Evolutionary conservation across 169 alveolate genomes (phyloP).

Genomic region (Amoebophrya sp.): DNA sequence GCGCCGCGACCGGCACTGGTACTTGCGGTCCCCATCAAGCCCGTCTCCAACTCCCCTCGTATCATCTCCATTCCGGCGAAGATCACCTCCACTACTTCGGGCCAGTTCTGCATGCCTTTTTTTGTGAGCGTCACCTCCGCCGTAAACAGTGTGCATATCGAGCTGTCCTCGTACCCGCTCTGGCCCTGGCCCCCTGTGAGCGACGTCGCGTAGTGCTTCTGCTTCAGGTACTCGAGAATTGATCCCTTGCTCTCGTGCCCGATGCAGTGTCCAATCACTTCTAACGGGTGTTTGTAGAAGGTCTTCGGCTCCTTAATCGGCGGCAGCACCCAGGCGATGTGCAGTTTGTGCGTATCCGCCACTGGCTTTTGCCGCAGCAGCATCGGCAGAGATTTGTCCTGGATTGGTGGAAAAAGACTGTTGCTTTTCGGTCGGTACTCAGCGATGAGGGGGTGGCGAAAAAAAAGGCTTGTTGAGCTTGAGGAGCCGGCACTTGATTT

Average conservation of each 20-base stretch:
- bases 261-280: neutral
- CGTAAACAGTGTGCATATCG: conserved; percentile 9
- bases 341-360: conserved; percentile 19
- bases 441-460: too few species aligned
- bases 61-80: conserved; percentile 23
- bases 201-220: conserved; percentile 20
- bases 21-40: too few species aligned
- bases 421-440: too few species aligned
- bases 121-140: conserved; percentile 19
- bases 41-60: neutral
- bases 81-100: conserved; percentile 11
- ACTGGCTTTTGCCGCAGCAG: conserved; percentile 18
- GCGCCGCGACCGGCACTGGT: too few species aligned
- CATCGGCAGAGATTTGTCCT: too few species aligned
- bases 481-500: too few species aligned
- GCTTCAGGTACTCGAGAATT: conserved; percentile 12
- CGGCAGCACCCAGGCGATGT: conserved; percentile 21
- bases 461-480: too few species aligned
- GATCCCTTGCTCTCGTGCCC: conserved; percentile 24
- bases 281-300: neutral
- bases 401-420: too few species aligned
- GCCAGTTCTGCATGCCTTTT: conserved; percentile 20
- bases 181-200: conserved; percentile 23
- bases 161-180: conserved; percentile 16
- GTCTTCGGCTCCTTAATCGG: neutral